Base-by-base conservation (phyloP, 768 basidiomycete genomes). In the Lenzites betulinus region DNA sequence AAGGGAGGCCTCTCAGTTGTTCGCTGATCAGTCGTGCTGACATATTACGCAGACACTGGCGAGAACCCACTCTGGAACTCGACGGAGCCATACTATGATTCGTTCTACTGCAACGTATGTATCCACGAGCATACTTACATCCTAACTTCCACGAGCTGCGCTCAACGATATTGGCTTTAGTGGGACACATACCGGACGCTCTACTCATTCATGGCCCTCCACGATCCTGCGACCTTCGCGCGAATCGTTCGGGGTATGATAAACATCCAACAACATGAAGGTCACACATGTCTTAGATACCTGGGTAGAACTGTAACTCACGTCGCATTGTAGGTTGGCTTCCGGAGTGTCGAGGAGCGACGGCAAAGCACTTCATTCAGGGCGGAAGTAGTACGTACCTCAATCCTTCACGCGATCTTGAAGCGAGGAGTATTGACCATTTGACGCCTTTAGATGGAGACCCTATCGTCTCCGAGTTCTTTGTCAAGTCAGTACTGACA, bases 141-240 rank as follows among this genome's bases (percentile, higher is more conserved):
- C 12, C 7, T 25, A 30, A 4, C 11, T 33, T 33, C 30, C 11
- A 33, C 11, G 18, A 4, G 15, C 51, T 39, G 18, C 18, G 6
- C 9, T 33, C 35, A 3, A 25, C 12, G 16, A 23, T 33, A 51
- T 35, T 0, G 22, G 2, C 7, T 26, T 1, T 54, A 86, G 84
- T 86, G 85, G 86, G 86, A 88, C 62, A 87, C 85, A 1, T 87
- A 82, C 67, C 77, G 86, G 16, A 85, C 84, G 0, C 72, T 88
- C 11, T 88, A 79, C 65, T 82, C 86, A 0, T 74, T 87, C 39
- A 82, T 86, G 81, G 83, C 85, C 0, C 76, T 88, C 5, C 86
- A 88, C 51, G 86, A 87, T 61, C 85, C 85, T 0, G 75, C 74
- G 41, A 82, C 78, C 11, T 87, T 86, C 65, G 77, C 86, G 1